Base-by-base conservation (phyloP, 371 early-diverging fungal genomes). In the Basidiobolus meristosporus region DNA sequence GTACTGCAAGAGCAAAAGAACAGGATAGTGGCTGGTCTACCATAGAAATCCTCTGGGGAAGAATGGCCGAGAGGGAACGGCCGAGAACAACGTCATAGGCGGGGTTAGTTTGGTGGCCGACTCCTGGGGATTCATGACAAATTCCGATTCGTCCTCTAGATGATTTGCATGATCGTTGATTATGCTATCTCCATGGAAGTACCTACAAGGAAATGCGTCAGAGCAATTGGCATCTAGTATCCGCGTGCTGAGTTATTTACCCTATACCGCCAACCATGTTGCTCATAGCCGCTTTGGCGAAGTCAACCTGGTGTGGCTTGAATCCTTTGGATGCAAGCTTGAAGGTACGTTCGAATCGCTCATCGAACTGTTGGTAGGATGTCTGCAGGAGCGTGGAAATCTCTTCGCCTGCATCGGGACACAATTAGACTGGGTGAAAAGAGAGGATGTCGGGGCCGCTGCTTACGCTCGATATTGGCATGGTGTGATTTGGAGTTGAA, bases 41-140 rank as follows among this genome's bases (percentile, higher is more conserved):
- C 96, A 95, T 29, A 86, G 66, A 44, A 95, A 95, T 6, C 96
- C 96, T 16, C 96, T 70, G 19, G 96, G 96, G 52, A 92, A 95
- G 57, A 90, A 90, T 2, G 92, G 77, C 22, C 93, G 72, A 10
- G 84, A 83, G 0, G 96, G 96, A 0, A 85, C 80, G 0, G 83
- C 82, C 1, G 83, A 68, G 50, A 91, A 88, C 18, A 95, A 52
- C 6, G 67, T 50, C 14, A 64, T 59, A 0, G 88, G 84, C 9
- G 51, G 48, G 14, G 82, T 76, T 12, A 63, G 45, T 41, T 66
- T 47, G 3, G 83, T 76, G 31, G 48, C 47, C 36, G 58, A 54
- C 36, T 48, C 39, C 4, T 52, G 51, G 0, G 51, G 53, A 29
- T 45, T n/a, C n/a, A n/a, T n/a, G n/a, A n/a, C n/a, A n/a, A n/a